phyloP scores from a whole-genome alignment of 1,139 yeast species.

The Arxiozyma slooffiae region DNA sequence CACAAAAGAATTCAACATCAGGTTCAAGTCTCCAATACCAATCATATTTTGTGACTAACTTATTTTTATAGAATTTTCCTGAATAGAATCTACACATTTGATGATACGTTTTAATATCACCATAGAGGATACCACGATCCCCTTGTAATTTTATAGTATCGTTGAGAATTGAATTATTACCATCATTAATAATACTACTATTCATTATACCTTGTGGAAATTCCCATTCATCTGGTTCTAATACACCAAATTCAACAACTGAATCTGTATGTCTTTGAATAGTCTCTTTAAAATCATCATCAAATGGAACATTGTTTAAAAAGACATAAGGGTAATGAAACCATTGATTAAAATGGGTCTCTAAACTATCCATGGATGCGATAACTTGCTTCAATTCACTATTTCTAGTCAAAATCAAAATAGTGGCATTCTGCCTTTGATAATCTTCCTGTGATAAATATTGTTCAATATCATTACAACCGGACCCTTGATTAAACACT shows the following conservation, averaged over 20 bases:
- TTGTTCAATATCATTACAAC: conserved; percentile 37
- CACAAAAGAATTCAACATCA: conserved; percentile 79
- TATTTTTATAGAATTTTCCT: conserved; percentile 69
- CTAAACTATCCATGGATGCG: conserved; percentile 59
- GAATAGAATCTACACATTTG: conserved; percentile 67
- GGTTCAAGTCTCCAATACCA: conserved; percentile 98
- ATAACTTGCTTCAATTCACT: conserved; percentile 61
- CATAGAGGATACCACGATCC: conserved; percentile 72
- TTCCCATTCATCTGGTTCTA: conserved; percentile 26
- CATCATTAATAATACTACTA: conserved; percentile 24
- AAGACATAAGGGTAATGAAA: conserved; percentile 84
- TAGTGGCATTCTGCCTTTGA: conserved; percentile 56
- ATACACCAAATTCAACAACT: conserved; percentile 30
- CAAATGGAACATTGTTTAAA: conserved; percentile 67
- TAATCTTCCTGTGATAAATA: conserved; percentile 32
- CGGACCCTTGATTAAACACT: conserved; percentile 35
- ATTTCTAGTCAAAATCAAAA: conserved; percentile 76
- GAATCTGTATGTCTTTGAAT: conserved; percentile 43
- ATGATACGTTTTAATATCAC: conserved; percentile 63
- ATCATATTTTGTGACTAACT: conserved; percentile 52
- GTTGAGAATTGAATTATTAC: conserved; percentile 10
- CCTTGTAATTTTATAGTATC: conserved; percentile 60
- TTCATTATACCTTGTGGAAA: conserved; percentile 27
- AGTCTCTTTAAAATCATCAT: conserved; percentile 46
- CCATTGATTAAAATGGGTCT: conserved; percentile 84